Evolutionary conservation across 495 filamentous ascomycete genomes (phyloP), one percentile per base, ranked within the genome.

Genomic region (Talaromyces proteolyticus): DNA sequence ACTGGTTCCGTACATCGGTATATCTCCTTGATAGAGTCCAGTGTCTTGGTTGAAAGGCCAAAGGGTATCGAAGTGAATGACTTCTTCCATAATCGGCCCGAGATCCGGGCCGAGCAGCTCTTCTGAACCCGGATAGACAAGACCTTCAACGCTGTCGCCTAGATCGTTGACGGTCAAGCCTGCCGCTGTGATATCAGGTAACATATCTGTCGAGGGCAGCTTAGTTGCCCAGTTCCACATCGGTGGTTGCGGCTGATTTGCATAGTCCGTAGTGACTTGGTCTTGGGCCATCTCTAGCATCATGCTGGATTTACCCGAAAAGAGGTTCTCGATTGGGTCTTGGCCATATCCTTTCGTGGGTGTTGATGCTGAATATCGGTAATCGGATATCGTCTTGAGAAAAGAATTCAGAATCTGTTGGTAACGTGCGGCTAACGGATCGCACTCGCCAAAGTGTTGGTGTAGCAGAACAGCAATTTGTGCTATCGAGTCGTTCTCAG

Each of bases 401-500:
- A 49, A 49, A 1, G 47, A 49, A 18, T 41, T 23, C 3, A 49
- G 47, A 18, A 49, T 49, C 10, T 49, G 47, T 16, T 39, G 21
- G 36, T 49, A 49, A 4, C 47, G 47, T 6, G 47, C 47, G 3
- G 47, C 47, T 6, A 49, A 17, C 17, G 34, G 21, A 41, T 49
- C 47, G 14, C 16, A 39, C 11, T 49, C 47, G 6, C 29, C 47
- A 10, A 49, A 49, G 19, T 49, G 47, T n/a, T 49, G 47, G 25
- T 49, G 47, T 18, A 49, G 36, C 3, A 39, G 40, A 4, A 49
- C 38, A 1, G 47, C 47, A 29, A 41, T 49, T 20, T 49, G 47
- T 19, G 47, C 47, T 20, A 49, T 49, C 19, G 47, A 49, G 16
- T 49, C 47, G n/a, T 49, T 49, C 47, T 49, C 47, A 6, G 29